phyloP scores from a whole-genome alignment of 2,329 filamentous ascomycete species.

The Pseudopithomyces chartarum region DNA sequence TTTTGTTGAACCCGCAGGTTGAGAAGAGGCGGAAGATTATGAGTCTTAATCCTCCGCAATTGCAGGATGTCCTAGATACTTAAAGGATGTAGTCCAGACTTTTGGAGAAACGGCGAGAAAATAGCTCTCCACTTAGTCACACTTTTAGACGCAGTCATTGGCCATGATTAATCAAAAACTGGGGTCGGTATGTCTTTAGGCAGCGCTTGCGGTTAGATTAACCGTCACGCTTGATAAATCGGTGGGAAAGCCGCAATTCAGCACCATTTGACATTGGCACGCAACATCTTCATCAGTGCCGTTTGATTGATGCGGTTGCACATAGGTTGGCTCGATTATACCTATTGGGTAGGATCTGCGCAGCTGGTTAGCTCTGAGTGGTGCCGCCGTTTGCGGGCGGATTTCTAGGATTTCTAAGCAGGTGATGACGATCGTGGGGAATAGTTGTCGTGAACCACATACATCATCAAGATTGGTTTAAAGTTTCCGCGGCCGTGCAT shows the following conservation, averaged over 20 bases:
- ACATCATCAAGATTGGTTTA: no score
- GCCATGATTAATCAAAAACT: not conserved
- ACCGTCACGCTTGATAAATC: not conserved
- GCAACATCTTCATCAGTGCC: not conserved
- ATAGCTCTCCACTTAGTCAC: not conserved
- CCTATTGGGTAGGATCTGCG: not conserved
- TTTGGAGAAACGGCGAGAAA: not conserved
- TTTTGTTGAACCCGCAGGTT: not conserved
- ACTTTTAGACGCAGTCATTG: constrained; percentile 1
- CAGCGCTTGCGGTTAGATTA: constrained; percentile 2
- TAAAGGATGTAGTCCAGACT: not conserved
- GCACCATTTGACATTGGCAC: not conserved
- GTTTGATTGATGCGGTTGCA: not conserved
- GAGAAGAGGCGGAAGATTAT: not conserved
- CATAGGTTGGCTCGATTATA: not conserved
- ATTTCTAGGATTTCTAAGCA: constrained; percentile 5
- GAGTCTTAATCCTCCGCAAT: not conserved
- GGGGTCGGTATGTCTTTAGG: not conserved
- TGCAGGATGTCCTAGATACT: not conserved
- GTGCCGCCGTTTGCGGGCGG: not conserved
- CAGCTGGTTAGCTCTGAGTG: not conserved
- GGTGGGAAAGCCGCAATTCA: not conserved
- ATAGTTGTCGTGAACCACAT: not conserved
- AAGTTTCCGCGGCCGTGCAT: not conserved
- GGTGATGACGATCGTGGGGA: not conserved